phyloP scores from a whole-genome alignment of 495 filamentous ascomycete genomes.

The Bathelium albidoporum region DNA sequence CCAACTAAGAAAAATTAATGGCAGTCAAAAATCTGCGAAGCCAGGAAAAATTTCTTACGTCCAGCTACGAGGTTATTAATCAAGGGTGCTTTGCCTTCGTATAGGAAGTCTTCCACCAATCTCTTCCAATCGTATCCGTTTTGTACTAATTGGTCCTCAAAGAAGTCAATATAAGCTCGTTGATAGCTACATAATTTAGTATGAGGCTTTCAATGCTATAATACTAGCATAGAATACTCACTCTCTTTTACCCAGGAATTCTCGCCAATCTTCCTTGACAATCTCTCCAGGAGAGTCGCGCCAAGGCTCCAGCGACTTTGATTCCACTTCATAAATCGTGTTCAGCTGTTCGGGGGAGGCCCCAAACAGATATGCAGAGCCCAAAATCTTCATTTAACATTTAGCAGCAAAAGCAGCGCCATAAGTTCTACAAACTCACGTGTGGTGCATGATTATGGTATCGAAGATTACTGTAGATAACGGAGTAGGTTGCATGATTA shows the following conservation, averaged over 20 bases:
- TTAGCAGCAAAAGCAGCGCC: conserved; percentile 8
- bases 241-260: conserved; percentile 62
- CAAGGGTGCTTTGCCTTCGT: conserved; percentile 63
- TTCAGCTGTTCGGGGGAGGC: conserved; percentile 61
- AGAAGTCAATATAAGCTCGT: conserved; percentile 82
- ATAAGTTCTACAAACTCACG: conserved; percentile 34
- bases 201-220: neutral
- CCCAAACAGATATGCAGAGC: conserved; percentile 75
- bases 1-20: conserved; percentile 49
- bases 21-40: neutral
- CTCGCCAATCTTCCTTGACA: conserved; percentile 70
- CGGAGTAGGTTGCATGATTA: conserved; percentile 82
- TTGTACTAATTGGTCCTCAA: conserved; percentile 73
- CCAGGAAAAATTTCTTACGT: conserved; percentile 43
- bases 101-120: conserved; percentile 65
- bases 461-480: conserved; percentile 64
- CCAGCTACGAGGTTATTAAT: conserved; percentile 67
- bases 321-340: conserved; percentile 66
- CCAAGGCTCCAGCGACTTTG: conserved; percentile 69
- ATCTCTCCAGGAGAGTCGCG: conserved; percentile 74
- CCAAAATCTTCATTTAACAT: conserved; percentile 44
- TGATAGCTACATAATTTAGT: conserved; percentile 51
- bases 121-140: conserved; percentile 75
- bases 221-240: conserved; percentile 27
- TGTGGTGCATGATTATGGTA: conserved; percentile 88